A percentile compares a stretch with the other conserved stretches of the same genome.
phyloP scores from a whole-genome alignment of 1,139 yeast species.

The Pichia sp. region DNA sequence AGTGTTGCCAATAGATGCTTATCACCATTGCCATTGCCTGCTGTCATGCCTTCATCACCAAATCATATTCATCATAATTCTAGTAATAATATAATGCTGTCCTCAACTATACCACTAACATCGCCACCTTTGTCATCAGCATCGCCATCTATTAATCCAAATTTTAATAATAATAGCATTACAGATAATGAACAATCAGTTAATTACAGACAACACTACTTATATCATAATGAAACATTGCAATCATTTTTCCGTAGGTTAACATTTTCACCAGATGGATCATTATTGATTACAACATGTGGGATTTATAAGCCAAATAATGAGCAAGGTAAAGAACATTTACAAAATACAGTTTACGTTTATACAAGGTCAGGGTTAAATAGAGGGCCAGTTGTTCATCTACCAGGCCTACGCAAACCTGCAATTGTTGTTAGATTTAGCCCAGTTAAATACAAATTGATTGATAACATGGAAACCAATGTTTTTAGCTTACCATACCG shows the following conservation, averaged over 20 bases:
- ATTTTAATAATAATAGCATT: neutral
- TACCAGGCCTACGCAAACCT: conserved; percentile 78
- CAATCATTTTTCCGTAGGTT: conserved; percentile 86
- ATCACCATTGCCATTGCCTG: conserved; percentile 27
- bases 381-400: conserved; percentile 62
- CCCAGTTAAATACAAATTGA: conserved; percentile 51
- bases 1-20: conserved; percentile 22
- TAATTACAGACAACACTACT: conserved; percentile 31
- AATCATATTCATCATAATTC: conserved; percentile 20
- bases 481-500: conserved; percentile 61
- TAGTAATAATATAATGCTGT: neutral
- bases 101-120: conserved; percentile 24
- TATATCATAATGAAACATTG: conserved; percentile 80
- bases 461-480: conserved; percentile 16
- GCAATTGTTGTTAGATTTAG: conserved; percentile 78
- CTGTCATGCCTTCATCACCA: conserved; percentile 29
- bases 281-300: conserved; percentile 71
- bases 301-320: conserved; percentile 48
- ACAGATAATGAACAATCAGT: neutral
- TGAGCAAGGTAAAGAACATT: conserved; percentile 25
- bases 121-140: too few relatives aligned
- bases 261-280: conserved; percentile 86
- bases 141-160: too few relatives aligned
- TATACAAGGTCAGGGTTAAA: conserved; percentile 66
- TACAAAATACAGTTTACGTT: conserved; percentile 65